Conservation (phyloP, 805 yeast species). For the Candida michaelii region DNA sequence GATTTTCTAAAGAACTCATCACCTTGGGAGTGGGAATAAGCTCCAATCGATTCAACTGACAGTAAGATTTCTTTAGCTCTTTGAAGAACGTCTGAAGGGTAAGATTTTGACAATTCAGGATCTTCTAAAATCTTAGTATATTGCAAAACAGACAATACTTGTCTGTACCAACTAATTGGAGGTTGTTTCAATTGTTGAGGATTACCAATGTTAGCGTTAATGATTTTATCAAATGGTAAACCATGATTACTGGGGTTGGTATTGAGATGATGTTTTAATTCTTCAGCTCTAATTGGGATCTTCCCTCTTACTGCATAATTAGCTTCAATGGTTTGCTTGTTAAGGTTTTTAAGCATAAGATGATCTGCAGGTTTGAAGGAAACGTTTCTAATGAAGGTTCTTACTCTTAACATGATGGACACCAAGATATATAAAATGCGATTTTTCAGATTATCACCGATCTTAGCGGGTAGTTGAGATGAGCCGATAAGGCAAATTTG, state of each 20-base stretch:
- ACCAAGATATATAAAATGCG: slow-evolving; percentile 4
- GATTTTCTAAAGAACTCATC: slow-evolving; percentile 66
- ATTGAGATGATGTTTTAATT: slow-evolving; percentile 57
- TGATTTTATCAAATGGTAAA: slow-evolving; percentile 73
- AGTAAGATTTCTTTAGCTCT: slow-evolving; percentile 65
- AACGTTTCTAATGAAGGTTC: neutral
- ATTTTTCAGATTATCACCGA: no score
- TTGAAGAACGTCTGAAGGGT: slow-evolving; percentile 67
- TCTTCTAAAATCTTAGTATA: slow-evolving; percentile 64
- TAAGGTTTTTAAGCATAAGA: slow-evolving; percentile 49
- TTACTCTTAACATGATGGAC: slow-evolving; percentile 1
- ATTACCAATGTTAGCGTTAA: slow-evolving; percentile 93
- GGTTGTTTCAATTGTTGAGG: slow-evolving; percentile 96
- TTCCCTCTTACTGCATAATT: slow-evolving; percentile 95
- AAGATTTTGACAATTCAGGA: slow-evolving; percentile 24
- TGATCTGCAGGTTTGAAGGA: slow-evolving; percentile 15
- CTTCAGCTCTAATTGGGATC: slow-evolving; percentile 92
- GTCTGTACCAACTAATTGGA: slow-evolving; percentile 94
- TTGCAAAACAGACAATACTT: slow-evolving; percentile 82
- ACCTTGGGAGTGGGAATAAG: slow-evolving; percentile 94
- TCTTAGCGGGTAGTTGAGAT: no score
- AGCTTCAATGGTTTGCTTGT: slow-evolving; percentile 75
- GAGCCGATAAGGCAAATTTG: no score
- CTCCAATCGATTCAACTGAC: slow-evolving; percentile 83
- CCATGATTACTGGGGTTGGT: slow-evolving; percentile 52